Evolutionary conservation across 176 grass and related monocot species (phyloP), one percentile per base, ranked within the genome.

Genomic region (Musa itinerans): DNA sequence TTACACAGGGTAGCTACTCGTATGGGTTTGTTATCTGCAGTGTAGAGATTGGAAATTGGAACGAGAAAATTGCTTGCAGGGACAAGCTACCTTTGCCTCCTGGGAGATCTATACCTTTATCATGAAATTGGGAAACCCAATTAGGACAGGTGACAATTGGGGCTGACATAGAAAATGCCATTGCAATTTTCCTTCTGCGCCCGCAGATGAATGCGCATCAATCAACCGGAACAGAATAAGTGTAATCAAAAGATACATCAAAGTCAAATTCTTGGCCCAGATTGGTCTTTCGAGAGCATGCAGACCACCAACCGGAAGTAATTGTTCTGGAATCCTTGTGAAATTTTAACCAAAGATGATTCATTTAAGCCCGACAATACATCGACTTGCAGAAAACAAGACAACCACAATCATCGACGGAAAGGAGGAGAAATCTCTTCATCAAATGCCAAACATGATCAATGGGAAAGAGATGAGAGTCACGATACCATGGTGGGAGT

Each of bases 401-500:
- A 81, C 20, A 52, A 20, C 43, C 25, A 24, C 27, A 49, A 26
- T 64, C n/a, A 2, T 64, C 10, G 10, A 64, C 10, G n/a, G n/a
- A 11, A 1, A 65, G 11, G 9, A 67, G 14, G 14, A 12, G 15
- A 68, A 16, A 22, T 50, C 26, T 14, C 50, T 1, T 22, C 10
- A 17, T 2, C 3, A 64, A 64, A 64, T 43, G 34, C 34, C 62
- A 22, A 64, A 17, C 34, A 26, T 6, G 65, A 16, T 29, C 25
- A 9, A 43, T 22, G 65, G 65, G 10, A 68, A 68, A 26, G 25
- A 68, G 65, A 43, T 68, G 24, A 34, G 13, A 68, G 13, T 50
- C 9, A 63, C 58, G 24, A 62, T 92, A 99, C 95, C 95, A 27
- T 99, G 95, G 69, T 99, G 95, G 25, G 95, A 89, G 84, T 99